Base-by-base conservation (phyloP, 2,329 filamentous ascomycete species). In the Colletotrichum destructivum region DNA sequence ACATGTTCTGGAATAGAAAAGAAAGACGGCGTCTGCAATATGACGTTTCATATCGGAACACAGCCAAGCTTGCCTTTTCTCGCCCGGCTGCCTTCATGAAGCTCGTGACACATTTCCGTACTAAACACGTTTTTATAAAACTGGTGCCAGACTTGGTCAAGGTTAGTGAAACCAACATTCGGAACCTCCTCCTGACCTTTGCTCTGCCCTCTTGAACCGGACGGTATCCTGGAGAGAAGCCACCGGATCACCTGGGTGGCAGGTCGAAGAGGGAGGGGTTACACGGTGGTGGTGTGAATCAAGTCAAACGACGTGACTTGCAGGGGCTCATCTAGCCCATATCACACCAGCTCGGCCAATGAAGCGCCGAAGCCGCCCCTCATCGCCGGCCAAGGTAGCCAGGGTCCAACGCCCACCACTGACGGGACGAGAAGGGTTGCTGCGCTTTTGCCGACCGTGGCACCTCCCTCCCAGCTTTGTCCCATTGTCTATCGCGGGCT, bases 171-270 rank as follows among this genome's bases (percentile, higher is more conserved):
- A 12, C 49, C 12, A 54, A 46, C 63, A 35, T 56, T 42, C 9
- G 12, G 16, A 21, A 67, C 51, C 56, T 70, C 56, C 62, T 70
- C 42, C 64, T 62, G 69, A 67, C 57, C 69, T 52, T 56, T 56
- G 56, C 35, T 23, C 23, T 44, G 46, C 49, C 26, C 52, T 31
- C 55, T 31, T 44, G 54, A 40, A 55, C 55, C 55, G 35, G 56
- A 71, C 51, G 49, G 42, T 35, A 67, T 62, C 44, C 57, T 69
- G 67, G 67, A 68, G 69, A 69, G 65, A 65, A 62, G 64, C 69
- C 72, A 74, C 31, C 31, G 9, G 31, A 35, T 74, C 72, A 74
- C 65, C 69, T 74, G 72, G 49, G 54, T 60, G 60, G 60, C 62
- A 69, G 60, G 65, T 38, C 55, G 59, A 47, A 69, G 47, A 63